Conservation (phyloP, 176 grass and related monocot species). For the Carex parvula region DNA sequence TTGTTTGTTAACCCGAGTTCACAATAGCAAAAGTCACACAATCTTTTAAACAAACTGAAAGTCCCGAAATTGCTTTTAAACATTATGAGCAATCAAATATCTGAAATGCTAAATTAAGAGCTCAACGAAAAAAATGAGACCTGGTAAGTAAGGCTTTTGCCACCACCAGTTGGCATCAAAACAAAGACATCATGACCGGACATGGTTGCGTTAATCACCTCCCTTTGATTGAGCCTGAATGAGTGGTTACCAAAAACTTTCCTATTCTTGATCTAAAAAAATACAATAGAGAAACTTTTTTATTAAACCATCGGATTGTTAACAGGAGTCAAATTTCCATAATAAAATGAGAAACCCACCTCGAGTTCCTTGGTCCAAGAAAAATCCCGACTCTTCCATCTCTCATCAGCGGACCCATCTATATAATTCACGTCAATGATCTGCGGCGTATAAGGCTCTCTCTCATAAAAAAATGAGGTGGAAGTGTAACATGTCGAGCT, state of each 20-base stretch:
- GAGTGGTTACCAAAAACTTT: constrained; percentile 81
- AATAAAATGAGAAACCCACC: constrained; percentile 36
- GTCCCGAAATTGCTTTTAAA: not conserved
- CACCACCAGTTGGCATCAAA: constrained; percentile 96
- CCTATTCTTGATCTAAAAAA: constrained; percentile 58
- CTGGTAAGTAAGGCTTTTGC: constrained; percentile 97
- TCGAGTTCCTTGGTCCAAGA: constrained; percentile 88
- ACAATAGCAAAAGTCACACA: not conserved
- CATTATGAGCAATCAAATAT: not conserved
- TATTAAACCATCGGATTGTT: constrained; percentile 15
- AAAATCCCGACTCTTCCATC: constrained; percentile 64
- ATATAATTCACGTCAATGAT: constrained; percentile 70
- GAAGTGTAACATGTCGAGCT: constrained; percentile 41
- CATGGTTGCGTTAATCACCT: constrained; percentile 99
- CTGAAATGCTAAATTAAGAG: constrained; percentile 2
- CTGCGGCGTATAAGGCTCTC: constrained; percentile 50
- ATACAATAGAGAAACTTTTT: constrained; percentile 9
- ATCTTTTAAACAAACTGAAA: not conserved
- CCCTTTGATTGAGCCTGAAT: constrained; percentile 88
- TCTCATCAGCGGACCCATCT: constrained; percentile 67
- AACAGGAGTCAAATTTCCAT: not conserved
- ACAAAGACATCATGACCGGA: constrained; percentile 92
- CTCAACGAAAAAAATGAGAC: constrained; percentile 30
- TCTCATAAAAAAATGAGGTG: constrained; percentile 39
- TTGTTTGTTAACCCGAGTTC: not conserved